A percentile compares a stretch with the other conserved stretches of the same genome.
phyloP scores from a whole-genome alignment of 164 flowering plant species.

The Berberis vulgaris region DNA sequence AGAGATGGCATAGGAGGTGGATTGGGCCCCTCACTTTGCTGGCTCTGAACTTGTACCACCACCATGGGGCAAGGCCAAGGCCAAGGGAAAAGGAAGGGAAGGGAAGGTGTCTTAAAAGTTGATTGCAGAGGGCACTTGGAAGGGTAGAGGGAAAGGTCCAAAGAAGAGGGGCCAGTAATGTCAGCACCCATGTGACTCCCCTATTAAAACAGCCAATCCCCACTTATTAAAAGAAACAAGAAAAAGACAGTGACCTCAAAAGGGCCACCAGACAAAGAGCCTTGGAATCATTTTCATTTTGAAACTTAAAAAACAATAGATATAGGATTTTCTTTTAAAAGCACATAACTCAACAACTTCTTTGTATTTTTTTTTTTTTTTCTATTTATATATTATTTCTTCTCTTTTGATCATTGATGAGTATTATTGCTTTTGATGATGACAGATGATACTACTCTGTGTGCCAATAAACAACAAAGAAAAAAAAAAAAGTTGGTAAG shows the following conservation, averaged over 20 bases:
- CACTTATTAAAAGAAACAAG: background rate
- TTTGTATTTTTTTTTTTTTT: background rate
- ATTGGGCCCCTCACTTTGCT: too few relatives aligned
- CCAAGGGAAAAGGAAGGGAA: too few relatives aligned
- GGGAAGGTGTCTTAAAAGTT: too few relatives aligned
- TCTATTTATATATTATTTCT: background rate
- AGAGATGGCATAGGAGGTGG: too few relatives aligned
- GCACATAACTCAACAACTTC: constrained; percentile 1
- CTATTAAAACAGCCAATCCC: background rate
- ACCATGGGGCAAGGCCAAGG: too few relatives aligned
- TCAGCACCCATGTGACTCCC: constrained; percentile 12
- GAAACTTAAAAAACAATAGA: constrained; percentile 4
- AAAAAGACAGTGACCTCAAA: constrained; percentile 1
- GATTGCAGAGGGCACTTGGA: background rate
- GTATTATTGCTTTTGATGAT: background rate
- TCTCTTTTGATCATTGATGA: constrained; percentile 4
- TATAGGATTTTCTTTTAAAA: background rate
- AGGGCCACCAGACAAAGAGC: background rate
- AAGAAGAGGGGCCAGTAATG: background rate
- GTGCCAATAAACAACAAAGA: constrained; percentile 3
- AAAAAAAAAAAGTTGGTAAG: background rate
- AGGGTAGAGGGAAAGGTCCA: constrained; percentile 1
- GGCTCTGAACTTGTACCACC: too few relatives aligned
- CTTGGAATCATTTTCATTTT: background rate
- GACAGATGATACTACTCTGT: constrained; percentile 5